These are phyloP conservation scores for Colletotrichum agaves DNA, from an alignment of 2,329 filamentous ascomycete species.

Conservation along the genomic window DNA sequence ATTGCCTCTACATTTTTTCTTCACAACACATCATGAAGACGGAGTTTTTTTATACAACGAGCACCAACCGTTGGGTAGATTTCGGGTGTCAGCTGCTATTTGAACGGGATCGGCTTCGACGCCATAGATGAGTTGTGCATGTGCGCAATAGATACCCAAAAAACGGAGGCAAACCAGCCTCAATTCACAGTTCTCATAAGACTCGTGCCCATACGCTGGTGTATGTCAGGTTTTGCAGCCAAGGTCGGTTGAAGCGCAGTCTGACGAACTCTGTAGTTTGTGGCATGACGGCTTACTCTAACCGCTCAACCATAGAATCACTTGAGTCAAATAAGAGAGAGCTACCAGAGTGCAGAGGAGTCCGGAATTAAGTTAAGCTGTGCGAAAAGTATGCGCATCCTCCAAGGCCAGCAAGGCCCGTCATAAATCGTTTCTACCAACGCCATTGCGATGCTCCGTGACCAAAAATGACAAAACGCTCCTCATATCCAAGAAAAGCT, in stretches of 20 bases:
- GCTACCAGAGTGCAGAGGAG: neutral
- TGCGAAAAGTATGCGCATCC: neutral
- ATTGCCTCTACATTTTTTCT: neutral
- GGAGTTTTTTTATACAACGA: slow-evolving; percentile 7
- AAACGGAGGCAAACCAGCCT: neutral
- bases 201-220: no score
- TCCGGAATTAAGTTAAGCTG: neutral
- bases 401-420: neutral
- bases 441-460: slow-evolving; percentile 25
- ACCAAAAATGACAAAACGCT: neutral
- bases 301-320: no score
- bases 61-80: slow-evolving; percentile 6
- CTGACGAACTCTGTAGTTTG: no score
- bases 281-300: no score
- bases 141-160: slow-evolving; percentile 2
- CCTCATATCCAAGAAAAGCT: neutral
- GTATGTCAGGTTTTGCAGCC: no score
- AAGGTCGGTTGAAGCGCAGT: no score
- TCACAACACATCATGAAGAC: slow-evolving; percentile 21
- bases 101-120: neutral
- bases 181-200: neutral
- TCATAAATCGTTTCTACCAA: slow-evolving; percentile 9
- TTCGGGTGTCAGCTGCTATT: neutral
- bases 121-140: neutral
- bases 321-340: no score